These are phyloP conservation scores for Cercospora sp. DNA, from an alignment of 2,329 filamentous ascomycete genomes.

Conservation along the genomic window DNA sequence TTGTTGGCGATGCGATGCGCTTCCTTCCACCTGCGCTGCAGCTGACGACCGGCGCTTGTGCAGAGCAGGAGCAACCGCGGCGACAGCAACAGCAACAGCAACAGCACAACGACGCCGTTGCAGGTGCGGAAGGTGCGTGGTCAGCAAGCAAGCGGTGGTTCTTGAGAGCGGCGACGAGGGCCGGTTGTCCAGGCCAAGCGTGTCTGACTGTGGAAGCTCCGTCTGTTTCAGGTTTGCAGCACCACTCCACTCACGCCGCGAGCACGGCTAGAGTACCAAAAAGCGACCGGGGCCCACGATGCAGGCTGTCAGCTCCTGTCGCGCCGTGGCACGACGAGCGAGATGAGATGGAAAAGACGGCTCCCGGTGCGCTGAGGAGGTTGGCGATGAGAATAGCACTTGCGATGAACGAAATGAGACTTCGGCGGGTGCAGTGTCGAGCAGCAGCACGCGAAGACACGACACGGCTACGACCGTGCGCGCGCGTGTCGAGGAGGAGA, in stretches of 20 bases:
- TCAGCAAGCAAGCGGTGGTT: neutral
- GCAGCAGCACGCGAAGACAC: neutral
- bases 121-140: neutral
- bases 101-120: neutral
- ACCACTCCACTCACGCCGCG: neutral
- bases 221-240: slow-evolving; percentile 10
- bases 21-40: neutral
- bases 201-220: slow-evolving; percentile 6
- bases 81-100: neutral
- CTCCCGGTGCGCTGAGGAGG: neutral
- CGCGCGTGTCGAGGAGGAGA: neutral
- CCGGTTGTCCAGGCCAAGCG: neutral
- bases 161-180: neutral
- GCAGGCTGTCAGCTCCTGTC: neutral
- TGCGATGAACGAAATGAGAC: neutral
- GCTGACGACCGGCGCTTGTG: slow-evolving; percentile 1
- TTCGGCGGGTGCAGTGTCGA: neutral
- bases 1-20: neutral
- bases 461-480: neutral
- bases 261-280: neutral
- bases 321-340: neutral
- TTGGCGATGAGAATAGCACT: neutral
- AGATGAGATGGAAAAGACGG: neutral
- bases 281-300: neutral
- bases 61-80: neutral